phyloP scores from a whole-genome alignment of 805 yeast genomes.

The Babjeviella inositovora region DNA sequence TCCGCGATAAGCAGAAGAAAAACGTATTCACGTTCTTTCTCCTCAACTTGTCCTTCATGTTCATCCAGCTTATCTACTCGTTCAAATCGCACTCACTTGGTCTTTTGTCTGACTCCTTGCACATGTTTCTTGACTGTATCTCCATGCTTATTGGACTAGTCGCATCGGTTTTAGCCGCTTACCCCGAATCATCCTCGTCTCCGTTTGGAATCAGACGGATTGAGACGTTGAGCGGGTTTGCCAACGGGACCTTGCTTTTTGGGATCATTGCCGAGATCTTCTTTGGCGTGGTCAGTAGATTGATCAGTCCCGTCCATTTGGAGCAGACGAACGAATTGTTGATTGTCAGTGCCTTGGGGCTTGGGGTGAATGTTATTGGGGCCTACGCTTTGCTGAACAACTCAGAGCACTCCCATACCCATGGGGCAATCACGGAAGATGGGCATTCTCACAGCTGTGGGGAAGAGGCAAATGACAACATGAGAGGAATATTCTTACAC shows the following conservation, averaged over 20 bases:
- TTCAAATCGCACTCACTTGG: constrained; percentile 89
- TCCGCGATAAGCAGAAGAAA: constrained; percentile 65
- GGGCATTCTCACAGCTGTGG: constrained; percentile 5
- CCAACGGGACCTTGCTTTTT: constrained; percentile 77
- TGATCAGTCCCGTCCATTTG: constrained; percentile 60
- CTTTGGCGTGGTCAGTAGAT: constrained; percentile 73
- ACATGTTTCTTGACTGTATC: constrained; percentile 91
- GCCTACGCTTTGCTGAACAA: constrained; percentile 59
- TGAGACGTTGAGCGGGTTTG: constrained; percentile 88
- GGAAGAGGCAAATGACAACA: constrained; percentile 50
- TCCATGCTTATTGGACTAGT: constrained; percentile 80
- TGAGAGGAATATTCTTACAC: constrained; percentile 90
- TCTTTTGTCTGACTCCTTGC: constrained; percentile 80
- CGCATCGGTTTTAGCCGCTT: constrained; percentile 45
- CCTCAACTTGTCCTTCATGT: constrained; percentile 85
- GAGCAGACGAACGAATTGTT: constrained; percentile 74
- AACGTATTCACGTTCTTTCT: constrained; percentile 80
- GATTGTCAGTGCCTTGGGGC: constrained; percentile 72
- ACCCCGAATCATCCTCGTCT: constrained; percentile 42
- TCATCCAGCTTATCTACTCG: constrained; percentile 82
- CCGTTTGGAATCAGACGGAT: constrained; percentile 80
- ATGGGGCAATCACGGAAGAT: constrained; percentile 4
- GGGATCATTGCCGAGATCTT: constrained; percentile 84
- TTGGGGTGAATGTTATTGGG: constrained; percentile 82
- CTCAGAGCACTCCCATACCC: constrained; percentile 4